A percentile compares a stretch with the other conserved stretches of the same genome.
phyloP scores from a whole-genome alignment of 305 asterid species.

The Caryopteris hybrid region DNA sequence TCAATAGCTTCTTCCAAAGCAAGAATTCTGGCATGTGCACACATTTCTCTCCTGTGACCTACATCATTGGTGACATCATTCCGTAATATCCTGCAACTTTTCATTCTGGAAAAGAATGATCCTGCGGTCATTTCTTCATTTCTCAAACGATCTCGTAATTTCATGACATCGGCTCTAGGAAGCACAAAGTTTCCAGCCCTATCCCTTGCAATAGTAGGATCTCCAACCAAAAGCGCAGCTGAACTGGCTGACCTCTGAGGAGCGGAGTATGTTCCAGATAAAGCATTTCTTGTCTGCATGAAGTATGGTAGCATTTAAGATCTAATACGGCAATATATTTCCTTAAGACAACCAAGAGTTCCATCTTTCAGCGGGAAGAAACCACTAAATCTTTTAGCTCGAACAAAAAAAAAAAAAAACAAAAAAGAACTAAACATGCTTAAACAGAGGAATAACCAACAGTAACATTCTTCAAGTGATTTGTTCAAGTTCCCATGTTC shows the following conservation, averaged over 20 bases:
- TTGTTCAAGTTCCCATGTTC: neutral
- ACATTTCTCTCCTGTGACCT: conserved; percentile 93
- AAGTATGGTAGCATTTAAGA: conserved; percentile 16
- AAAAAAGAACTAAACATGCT: neutral
- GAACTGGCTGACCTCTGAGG: conserved; percentile 99
- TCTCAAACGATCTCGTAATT: conserved; percentile 93
- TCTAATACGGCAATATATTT: conserved; percentile 13
- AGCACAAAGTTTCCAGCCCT: conserved; percentile 98
- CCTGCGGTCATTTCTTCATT: conserved; percentile 98
- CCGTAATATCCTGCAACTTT: conserved; percentile 55
- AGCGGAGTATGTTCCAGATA: conserved; percentile 98
- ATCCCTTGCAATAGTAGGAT: conserved; percentile 87
- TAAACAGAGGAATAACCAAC: neutral
- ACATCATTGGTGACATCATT: conserved; percentile 74
- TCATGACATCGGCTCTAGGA: conserved; percentile 98
- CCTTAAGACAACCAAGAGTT: neutral
- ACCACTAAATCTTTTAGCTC: no score
- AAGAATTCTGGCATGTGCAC: conserved; percentile 98
- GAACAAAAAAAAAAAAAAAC: no score
- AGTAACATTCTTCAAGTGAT: neutral
- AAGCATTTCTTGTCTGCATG: conserved; percentile 91
- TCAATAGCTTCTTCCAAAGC: conserved; percentile 99
- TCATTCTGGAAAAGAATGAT: conserved; percentile 59
- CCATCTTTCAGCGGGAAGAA: neutral
- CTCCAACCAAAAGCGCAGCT: conserved; percentile 98